Evolutionary conservation across 2,329 filamentous ascomycete species (phyloP), one percentile per base, ranked within the genome.

Genomic region (Talaromyces amestolkiae): DNA sequence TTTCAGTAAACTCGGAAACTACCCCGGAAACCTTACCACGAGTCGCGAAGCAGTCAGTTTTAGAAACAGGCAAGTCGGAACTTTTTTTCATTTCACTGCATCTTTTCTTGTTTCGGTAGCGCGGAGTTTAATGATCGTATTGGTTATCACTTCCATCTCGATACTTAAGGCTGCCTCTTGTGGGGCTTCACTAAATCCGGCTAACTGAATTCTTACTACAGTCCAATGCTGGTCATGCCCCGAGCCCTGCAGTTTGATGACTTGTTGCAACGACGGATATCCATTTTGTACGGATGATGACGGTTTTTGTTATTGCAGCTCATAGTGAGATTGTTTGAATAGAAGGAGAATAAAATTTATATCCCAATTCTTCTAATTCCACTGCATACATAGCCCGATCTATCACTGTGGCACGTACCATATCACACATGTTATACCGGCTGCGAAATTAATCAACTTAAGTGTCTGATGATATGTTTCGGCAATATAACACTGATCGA

Each of bases 201-300:
- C 53, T 56, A 33, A 37, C 19, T 15, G 33, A 37, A n/a, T 17
- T 24, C 11, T 22, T 56, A 37, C 37, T 19, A 11, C 19, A 65
- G 63, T 61, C 9, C 63, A 65, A 65, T 65, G 63, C 22, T 65
- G 63, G 63, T 27, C 58, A 56, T 65, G 63, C 39, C 58, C 63
- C 37, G 58, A 60, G 13, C 63, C 63, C 49, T 65, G 63, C 49
- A 65, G 58, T 41, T 24, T 65, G 49, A 65, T 65, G 63, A 27
- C 58, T 17, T 65, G 63, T 41, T 65, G 63, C 35, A 47, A 65
- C 49, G 63, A 65, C 37, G 58, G 63, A 17, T 61, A 65, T 61
- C 63, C 63, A 41, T 65, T 65, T 17, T 65, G 63, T 56, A 49
- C 27, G 24, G 49, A 61, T 5, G n/a, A 65, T 13, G 49, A 47